Evolutionary conservation across 495 filamentous ascomycete species (phyloP).

Genomic region (Neurospora sublineolata): DNA sequence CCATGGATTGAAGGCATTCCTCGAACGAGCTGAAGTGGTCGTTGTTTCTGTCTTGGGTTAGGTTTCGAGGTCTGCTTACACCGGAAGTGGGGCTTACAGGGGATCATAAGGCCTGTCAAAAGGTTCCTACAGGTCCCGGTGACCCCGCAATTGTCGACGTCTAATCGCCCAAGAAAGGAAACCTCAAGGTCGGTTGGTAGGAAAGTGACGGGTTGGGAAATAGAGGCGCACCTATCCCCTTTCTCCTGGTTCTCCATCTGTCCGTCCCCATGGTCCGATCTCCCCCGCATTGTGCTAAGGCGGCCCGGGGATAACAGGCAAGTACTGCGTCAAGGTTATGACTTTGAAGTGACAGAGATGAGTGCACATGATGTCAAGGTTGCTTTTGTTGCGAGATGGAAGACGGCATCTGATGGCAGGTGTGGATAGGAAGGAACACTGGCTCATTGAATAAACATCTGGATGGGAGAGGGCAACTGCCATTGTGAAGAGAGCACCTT

Average conservation of each 20-base stretch:
- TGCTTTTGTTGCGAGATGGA: background rate
- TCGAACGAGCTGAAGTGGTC: background rate
- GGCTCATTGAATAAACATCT: background rate
- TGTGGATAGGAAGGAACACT: background rate
- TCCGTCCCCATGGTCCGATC: background rate
- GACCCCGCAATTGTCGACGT: constrained; percentile 6
- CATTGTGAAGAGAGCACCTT: background rate
- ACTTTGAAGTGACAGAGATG: background rate
- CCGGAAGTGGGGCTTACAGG: background rate
- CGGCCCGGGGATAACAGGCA: background rate
- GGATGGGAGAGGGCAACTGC: background rate
- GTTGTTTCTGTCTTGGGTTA: background rate
- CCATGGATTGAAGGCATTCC: background rate
- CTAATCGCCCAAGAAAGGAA: constrained; percentile 1
- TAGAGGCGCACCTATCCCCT: background rate
- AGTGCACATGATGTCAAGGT: background rate
- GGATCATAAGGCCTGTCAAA: background rate
- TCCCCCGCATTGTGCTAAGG: background rate
- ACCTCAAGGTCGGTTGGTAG: constrained; percentile 2
- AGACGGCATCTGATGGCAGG: background rate
- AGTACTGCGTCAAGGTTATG: background rate
- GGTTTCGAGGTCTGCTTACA: background rate
- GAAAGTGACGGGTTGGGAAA: background rate
- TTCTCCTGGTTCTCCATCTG: background rate
- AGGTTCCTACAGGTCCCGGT: background rate